Evolutionary conservation across 2,329 filamentous ascomycete genomes (phyloP), one percentile per base, ranked within the genome.

Genomic region (Colletotrichum siamense): DNA sequence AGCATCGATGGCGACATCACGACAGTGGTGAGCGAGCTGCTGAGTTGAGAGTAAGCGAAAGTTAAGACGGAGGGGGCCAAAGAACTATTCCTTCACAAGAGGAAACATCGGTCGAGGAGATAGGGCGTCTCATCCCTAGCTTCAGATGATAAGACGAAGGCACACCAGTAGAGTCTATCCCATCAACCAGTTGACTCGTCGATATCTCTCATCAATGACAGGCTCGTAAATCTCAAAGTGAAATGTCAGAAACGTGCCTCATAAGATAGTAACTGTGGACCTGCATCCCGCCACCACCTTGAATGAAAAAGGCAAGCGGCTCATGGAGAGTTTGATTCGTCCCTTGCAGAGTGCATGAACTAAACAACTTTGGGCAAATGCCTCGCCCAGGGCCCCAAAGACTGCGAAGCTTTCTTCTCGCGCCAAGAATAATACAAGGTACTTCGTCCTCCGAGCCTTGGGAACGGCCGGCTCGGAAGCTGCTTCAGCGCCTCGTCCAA

Each of bases 1-100:
- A 77, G 65, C 36, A 77, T 77, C 32, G 77, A 79, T n/a, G 74
- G 78, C 16, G 65, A 78, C 68, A 78, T 79, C 36, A 61, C 69
- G 44, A 61, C 66, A 1, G 72, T 75, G 22, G 55, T 77, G 49
- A 62, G 52, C 13, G 65, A 67, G 39, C 55, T 69, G 2, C 36
- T 76, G 22, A 59, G 55, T 30, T 59, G 16, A 32, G n/a, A 13
- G n/a, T 52, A 6, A 22, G 44, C 57, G 18, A 68, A 36, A 76
- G 44, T 68, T 73, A 15, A 39, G 69, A 68, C 22, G 69, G 69
- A 22, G 22, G 5, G 10, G 39, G 52, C 36, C 49, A 55, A 32
- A 62, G 63, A 49, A 68, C 22, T 7, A 55, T 32, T n/a, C 24
- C 30, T n/a, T 30, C 30, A 2, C 22, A 34, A 36, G 44, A 52